These are phyloP conservation scores for Xerocomus minutiporus DNA, from an alignment of 1,284 basidiomycete genomes.

Conservation along the genomic window DNA sequence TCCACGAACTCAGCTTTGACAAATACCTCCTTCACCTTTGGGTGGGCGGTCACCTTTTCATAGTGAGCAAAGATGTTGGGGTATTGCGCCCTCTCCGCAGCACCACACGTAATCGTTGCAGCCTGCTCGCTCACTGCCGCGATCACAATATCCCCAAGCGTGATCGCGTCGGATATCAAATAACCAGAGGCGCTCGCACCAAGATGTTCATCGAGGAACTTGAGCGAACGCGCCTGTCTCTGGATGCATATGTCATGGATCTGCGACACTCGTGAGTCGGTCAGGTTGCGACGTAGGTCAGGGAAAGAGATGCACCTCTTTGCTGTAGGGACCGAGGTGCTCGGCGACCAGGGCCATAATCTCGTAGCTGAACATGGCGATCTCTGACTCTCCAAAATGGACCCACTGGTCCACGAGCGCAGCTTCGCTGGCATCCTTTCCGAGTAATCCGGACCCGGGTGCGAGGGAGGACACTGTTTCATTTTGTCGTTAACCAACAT, in stretches of 20 bases:
- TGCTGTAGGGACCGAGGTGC: slow-evolving; percentile 26
- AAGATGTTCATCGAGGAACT: slow-evolving; percentile 48
- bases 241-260: slow-evolving; percentile 21
- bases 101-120: slow-evolving; percentile 38
- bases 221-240: slow-evolving; percentile 31
- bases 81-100: slow-evolving; percentile 39
- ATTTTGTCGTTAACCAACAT: neutral
- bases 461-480: slow-evolving; percentile 45
- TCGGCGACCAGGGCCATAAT: slow-evolving; percentile 16
- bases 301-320: slow-evolving; percentile 17
- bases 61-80: slow-evolving; percentile 53
- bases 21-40: slow-evolving; percentile 41
- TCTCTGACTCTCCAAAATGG: slow-evolving; percentile 49
- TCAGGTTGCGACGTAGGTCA: too few species aligned
- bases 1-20: slow-evolving; percentile 31
- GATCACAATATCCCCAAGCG: slow-evolving; percentile 56
- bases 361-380: slow-evolving; percentile 24
- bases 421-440: slow-evolving; percentile 40
- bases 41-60: slow-evolving; percentile 47
- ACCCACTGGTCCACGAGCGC: slow-evolving; percentile 57
- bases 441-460: slow-evolving; percentile 50
- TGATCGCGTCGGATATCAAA: slow-evolving; percentile 56
- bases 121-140: slow-evolving; percentile 38
- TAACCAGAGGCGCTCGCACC: slow-evolving; percentile 42
- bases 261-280: slow-evolving; percentile 20